Conservation (phyloP, 2,329 filamentous ascomycete species). For the Calonectria leucothoes region DNA sequence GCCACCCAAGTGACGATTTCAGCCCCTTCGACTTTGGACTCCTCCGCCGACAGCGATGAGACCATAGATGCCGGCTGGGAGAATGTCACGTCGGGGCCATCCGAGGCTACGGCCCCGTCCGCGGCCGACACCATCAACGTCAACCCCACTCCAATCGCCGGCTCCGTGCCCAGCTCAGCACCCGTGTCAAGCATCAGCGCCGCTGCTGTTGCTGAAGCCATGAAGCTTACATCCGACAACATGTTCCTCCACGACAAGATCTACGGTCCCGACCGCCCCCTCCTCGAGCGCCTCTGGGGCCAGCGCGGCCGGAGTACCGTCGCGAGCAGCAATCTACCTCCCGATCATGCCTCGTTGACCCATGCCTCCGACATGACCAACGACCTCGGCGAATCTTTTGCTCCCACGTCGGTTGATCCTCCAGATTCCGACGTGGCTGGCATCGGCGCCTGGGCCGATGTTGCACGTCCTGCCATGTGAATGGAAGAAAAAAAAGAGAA, state of each 20-base stretch:
- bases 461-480: constrained; percentile 13
- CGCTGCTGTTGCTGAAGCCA: background rate
- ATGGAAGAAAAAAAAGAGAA: background rate
- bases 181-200: background rate
- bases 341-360: constrained; percentile 14
- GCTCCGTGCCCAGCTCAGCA: background rate
- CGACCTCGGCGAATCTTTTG: constrained; percentile 22
- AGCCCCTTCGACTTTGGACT: background rate
- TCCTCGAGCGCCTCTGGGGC: constrained; percentile 2
- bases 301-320: constrained; percentile 10
- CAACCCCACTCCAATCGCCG: background rate
- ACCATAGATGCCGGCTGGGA: background rate
- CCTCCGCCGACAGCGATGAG: constrained; percentile 11
- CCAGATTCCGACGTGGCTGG: constrained; percentile 27
- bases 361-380: constrained; percentile 26
- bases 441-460: constrained; percentile 38
- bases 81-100: background rate
- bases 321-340: constrained; percentile 22
- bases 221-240: constrained; percentile 8
- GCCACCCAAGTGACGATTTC: background rate
- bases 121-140: background rate
- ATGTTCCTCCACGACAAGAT: background rate
- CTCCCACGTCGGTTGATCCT: constrained; percentile 11
- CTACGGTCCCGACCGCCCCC: background rate
- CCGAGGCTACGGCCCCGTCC: constrained; percentile 6